Evolutionary conservation across 495 filamentous ascomycete species (phyloP), one percentile per base, ranked within the genome.

Genomic region (Ramalina peruviana): DNA sequence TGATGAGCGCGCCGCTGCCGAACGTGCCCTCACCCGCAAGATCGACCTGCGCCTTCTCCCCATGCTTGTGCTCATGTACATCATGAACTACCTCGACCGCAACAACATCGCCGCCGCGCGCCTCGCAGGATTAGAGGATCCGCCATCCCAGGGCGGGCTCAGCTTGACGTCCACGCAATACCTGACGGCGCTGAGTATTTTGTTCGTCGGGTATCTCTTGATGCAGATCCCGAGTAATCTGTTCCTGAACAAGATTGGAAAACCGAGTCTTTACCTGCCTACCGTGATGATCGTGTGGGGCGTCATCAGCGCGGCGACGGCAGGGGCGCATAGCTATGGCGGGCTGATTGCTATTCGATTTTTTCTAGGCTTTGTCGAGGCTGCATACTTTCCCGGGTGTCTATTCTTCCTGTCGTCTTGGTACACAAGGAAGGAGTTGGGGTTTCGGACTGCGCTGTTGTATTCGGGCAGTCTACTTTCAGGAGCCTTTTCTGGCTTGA

Each of bases 61-160:
- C 19, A 76, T 78, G 65, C 61, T 82, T 36, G 74, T 82, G 49
- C 53, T 83, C 50, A 83, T 84, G 78, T 88, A 88, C 58, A 84
- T 89, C 55, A 64, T 88, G 58, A 89, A 88, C 58, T 92, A 88
- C 62, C 69, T 89, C 51, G 85, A 88, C 62, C 73, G 85, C 54
- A 78, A 78, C 56, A 74, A 79, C 43, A 76, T 73, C 46, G 74
- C 72, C 12, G 64, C 73, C 10, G 74, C 72, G 37, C 60, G 71
- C 40, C 50, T 80, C 41, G 74, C 73, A 4, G 75, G 74, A 11
- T 55, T 80, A 26, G 66, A 74, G 46, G 59, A 66, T 15, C 54
- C 54, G 19, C 38, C 6, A 3, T 43, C 44, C 11, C 16, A 53
- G 33, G 54, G 54, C 27, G 76, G 78, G 46, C 51, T 80, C 21